Evolutionary conservation across 108 stramenopile species (phyloP).

Genomic region (Fistulifera pelliculosa): DNA sequence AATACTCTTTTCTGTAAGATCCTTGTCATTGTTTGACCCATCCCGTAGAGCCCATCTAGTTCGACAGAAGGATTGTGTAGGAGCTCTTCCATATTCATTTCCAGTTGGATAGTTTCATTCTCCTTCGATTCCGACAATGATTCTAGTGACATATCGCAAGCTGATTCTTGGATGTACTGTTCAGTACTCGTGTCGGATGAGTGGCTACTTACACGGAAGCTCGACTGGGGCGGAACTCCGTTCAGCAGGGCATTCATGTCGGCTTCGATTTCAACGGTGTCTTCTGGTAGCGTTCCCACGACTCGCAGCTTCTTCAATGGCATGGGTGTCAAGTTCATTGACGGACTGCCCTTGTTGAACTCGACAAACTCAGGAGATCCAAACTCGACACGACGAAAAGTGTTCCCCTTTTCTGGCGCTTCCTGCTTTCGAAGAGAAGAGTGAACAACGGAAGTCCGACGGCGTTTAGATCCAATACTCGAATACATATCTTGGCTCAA

Average conservation of each 20-base stretch:
- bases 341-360: constrained; percentile 73
- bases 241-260: constrained; percentile 19
- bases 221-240: no score
- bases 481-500: not conserved
- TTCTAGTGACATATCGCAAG: no score
- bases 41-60: no score
- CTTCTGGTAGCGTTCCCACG: constrained; percentile 1
- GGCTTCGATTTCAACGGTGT: constrained; percentile 45
- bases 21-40: no score
- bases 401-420: constrained; percentile 1
- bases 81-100: constrained; percentile 16
- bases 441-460: constrained; percentile 16
- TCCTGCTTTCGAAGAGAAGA: constrained; percentile 23
- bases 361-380: constrained; percentile 70
- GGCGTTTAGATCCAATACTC: not conserved
- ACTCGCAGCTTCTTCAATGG: constrained; percentile 13
- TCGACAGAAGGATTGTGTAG: no score
- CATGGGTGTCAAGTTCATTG: constrained; percentile 68
- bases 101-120: constrained; percentile 27
- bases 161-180: no score
- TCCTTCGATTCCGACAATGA: constrained; percentile 1
- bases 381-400: constrained; percentile 53
- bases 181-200: no score
- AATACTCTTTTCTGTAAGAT: no score
- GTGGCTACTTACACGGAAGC: no score